Evolutionary conservation across 2,329 filamentous ascomycete species (phyloP).

Genomic region (Daldinia sp.): DNA sequence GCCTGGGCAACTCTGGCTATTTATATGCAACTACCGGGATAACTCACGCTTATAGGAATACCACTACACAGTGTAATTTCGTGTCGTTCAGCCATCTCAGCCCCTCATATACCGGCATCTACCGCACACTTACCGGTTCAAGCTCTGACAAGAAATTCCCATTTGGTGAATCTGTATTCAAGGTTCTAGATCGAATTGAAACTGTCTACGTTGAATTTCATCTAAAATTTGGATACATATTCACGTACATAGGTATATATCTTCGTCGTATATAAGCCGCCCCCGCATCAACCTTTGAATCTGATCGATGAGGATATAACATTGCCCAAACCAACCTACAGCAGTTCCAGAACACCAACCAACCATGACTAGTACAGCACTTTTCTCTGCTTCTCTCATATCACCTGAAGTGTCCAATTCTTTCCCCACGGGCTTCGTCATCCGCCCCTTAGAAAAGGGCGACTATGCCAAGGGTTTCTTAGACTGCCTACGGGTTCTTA

Average conservation of each 20-base stretch:
- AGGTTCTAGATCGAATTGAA: neutral
- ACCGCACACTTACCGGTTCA: neutral
- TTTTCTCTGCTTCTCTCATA: slow-evolving; percentile 74
- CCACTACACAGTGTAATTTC: neutral
- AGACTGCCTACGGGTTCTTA: slow-evolving; percentile 77
- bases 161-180: neutral
- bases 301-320: neutral
- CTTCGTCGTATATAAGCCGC: neutral
- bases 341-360: neutral
- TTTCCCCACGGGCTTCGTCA: slow-evolving; percentile 73
- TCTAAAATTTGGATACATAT: too few species aligned
- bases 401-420: slow-evolving; percentile 66
- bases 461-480: slow-evolving; percentile 78
- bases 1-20: neutral
- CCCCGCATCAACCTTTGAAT: neutral
- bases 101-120: neutral
- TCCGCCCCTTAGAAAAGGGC: slow-evolving; percentile 72
- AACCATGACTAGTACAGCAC: slow-evolving; percentile 44
- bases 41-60: neutral
- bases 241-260: neutral
- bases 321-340: neutral
- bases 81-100: too few species aligned
- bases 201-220: neutral
- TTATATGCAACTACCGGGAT: neutral
- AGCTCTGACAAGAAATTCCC: neutral